Conservation (phyloP, 1,139 yeast genomes). For the Chernovozyma sophiae-reginae region DNA sequence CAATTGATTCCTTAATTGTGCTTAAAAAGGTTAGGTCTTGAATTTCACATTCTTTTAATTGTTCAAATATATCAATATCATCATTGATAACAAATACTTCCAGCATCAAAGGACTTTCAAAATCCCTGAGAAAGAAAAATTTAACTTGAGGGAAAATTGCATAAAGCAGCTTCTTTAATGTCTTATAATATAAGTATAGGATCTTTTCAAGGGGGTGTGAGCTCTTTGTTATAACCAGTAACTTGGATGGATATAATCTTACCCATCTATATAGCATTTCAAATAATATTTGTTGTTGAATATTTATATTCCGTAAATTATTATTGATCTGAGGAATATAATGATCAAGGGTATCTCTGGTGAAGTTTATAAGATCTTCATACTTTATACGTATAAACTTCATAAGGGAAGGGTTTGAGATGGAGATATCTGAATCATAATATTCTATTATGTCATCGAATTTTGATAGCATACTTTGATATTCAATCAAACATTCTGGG, state of each 20-base stretch:
- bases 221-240: constrained; percentile 19
- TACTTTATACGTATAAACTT: constrained; percentile 19
- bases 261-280: constrained; percentile 40
- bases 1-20: constrained; percentile 22
- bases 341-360: constrained; percentile 21
- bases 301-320: constrained; percentile 22
- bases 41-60: constrained; percentile 11
- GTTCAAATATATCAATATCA: constrained; percentile 25
- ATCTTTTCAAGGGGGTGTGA: constrained; percentile 31
- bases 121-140: constrained; percentile 39
- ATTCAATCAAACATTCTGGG: constrained; percentile 30
- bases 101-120: constrained; percentile 41
- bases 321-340: constrained; percentile 26
- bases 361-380: constrained; percentile 22
- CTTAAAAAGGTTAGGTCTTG: constrained; percentile 16
- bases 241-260: constrained; percentile 29
- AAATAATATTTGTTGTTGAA: constrained; percentile 35
- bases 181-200: constrained; percentile 31
- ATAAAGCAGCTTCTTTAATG: constrained; percentile 32
- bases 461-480: not conserved
- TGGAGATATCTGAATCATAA: not conserved
- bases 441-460: constrained; percentile 4
- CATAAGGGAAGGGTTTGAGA: constrained; percentile 4
- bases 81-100: constrained; percentile 29
- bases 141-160: constrained; percentile 41